Evolutionary conservation across 1,284 basidiomycete species (phyloP), one percentile per base, ranked within the genome.

Genomic region (Boletellus sp.): DNA sequence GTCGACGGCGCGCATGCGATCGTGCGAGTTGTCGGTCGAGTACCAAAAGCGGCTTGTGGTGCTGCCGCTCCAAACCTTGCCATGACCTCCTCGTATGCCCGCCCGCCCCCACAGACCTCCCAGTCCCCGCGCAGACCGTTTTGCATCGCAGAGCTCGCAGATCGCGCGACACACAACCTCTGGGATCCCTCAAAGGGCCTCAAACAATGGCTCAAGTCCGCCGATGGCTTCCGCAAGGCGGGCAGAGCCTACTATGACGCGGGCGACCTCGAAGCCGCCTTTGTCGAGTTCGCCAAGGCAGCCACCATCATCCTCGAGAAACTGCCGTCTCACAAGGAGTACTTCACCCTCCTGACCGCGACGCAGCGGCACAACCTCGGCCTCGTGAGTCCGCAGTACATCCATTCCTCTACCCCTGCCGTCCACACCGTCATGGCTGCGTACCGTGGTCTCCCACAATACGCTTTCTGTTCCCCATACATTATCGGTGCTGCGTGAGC

Each of bases 251-350:
- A 56, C 47, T 47, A 53, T 8, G 57, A 59, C 23, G 56, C 54
- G 20, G 46, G 54, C 11, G 59, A 73, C 57, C 50, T 59, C 53
- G 59, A 71, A 49, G 50, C 61, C 2, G 59, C 70, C 45, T 56
- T 74, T 54, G 61, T 74, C 34, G 62, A 70, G 40, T 68, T 65
- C 43, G 72, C 71, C 20, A 63, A 67, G 20, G 69, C 72, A 6
- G 71, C 71, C 0, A 72, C 72, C 5, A 50, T 74, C 49, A 71
- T 73, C 26, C 65, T 73, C 10, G 71, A 73, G 51, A 70, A 65
- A 41, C 61, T 73, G 4, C 71, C 73, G 1, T 59, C 60, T 3
- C 73, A 73, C 51, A 57, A 64, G 41, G 64, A 69, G 19, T 73
- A 70, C 48, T 40, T 61, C 41, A 50, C 61, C 2, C 55, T 67